These are phyloP conservation scores for Naganishia kalamii DNA, from an alignment of 768 basidiomycete genomes.

Conservation along the genomic window DNA sequence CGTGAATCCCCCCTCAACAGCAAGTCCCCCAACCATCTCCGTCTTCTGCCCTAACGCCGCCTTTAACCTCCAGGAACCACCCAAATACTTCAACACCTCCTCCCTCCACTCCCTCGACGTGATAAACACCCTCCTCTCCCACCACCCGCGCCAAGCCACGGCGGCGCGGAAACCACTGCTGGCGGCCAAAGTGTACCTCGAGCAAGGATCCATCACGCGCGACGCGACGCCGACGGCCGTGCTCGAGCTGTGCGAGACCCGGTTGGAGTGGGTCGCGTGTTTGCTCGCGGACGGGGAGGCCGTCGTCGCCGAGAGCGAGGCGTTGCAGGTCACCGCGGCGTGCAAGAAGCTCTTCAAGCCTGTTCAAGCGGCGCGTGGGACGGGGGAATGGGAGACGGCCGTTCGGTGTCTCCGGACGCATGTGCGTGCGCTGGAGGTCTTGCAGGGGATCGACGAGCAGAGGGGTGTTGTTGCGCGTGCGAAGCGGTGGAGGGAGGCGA, in stretches of 20 bases:
- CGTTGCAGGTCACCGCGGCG: neutral
- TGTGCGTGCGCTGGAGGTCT: neutral
- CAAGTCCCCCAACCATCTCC: too few relatives aligned
- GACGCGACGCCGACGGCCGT: neutral
- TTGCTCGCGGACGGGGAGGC: neutral
- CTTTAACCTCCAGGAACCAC: neutral
- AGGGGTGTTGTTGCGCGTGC: neutral
- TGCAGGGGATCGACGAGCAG: neutral
- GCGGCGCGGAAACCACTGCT: neutral
- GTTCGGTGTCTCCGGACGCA: neutral
- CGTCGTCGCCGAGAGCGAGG: neutral
- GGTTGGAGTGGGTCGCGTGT: neutral
- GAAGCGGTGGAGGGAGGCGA: neutral
- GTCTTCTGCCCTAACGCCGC: too few relatives aligned
- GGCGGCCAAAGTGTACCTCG: neutral
- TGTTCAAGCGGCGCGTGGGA: neutral
- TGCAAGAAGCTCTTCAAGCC: neutral
- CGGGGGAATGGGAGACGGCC: neutral
- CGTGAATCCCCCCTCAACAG: too few relatives aligned
- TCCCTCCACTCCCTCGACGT: neutral
- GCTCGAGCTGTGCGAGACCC: neutral
- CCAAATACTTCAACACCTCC: neutral
- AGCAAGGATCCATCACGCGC: neutral
- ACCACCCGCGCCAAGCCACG: neutral
- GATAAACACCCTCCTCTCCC: neutral